These are phyloP conservation scores for Climacium dendroides DNA, from an alignment of 225 moss, liverwort and hornwort species.

Conservation along the genomic window DNA sequence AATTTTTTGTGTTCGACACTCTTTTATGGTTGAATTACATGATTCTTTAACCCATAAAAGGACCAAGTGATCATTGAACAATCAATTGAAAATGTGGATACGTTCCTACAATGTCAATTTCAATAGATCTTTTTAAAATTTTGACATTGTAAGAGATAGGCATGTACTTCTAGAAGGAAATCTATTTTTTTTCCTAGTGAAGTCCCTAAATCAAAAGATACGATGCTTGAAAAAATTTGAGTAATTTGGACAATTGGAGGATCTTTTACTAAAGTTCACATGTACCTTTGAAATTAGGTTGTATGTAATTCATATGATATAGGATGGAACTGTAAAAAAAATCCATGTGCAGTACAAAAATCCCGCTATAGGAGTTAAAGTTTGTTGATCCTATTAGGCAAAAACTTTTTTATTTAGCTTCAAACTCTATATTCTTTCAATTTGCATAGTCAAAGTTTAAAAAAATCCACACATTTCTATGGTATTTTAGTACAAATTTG, in stretches of 20 bases:
- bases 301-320: background rate
- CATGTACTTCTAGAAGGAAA: too few species aligned
- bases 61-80: fast-evolving
- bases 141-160: too few species aligned
- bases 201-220: fast-evolving
- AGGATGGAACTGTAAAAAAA: background rate
- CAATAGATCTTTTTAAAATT: background rate
- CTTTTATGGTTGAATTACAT: fast-evolving
- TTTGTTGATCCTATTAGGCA: fast-evolving
- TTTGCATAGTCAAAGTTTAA: fast-evolving
- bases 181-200: too few species aligned
- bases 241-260: fast-evolving
- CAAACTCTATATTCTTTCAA: background rate
- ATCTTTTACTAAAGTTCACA: background rate
- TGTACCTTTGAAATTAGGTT: background rate
- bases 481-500: background rate
- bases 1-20: fast-evolving
- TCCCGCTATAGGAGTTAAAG: background rate
- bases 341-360: fast-evolving
- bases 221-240: fast-evolving
- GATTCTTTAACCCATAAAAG: too few species aligned
- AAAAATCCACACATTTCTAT: fast-evolving
- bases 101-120: background rate
- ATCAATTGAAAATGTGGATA: fast-evolving
- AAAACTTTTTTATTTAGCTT: background rate